These are phyloP conservation scores for Serendipita vermifera DNA, from an alignment of 768 basidiomycete species.

Conservation along the genomic window DNA sequence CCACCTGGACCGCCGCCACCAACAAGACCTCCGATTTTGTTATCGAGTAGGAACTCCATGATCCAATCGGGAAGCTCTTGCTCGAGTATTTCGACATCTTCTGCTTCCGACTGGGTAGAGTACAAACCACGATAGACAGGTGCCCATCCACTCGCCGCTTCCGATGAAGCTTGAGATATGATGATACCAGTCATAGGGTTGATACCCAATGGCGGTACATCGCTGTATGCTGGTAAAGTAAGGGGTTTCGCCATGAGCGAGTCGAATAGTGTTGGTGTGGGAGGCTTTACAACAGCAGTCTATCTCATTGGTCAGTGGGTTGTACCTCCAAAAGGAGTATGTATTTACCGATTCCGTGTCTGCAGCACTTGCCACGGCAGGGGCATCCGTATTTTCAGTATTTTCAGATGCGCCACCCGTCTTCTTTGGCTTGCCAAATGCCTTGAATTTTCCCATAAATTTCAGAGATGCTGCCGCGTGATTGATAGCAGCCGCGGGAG, in stretches of 20 bases:
- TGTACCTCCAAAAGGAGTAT: neutral
- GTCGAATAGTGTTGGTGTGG: neutral
- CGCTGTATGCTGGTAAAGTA: slow-evolving; percentile 51
- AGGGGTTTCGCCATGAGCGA: slow-evolving; percentile 26
- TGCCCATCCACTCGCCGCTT: slow-evolving; percentile 44
- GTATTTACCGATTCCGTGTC: slow-evolving; percentile 20
- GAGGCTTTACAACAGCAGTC: neutral
- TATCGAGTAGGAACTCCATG: slow-evolving; percentile 68
- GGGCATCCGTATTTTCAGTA: slow-evolving; percentile 23
- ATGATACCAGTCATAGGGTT: slow-evolving; percentile 50
- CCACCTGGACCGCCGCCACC: slow-evolving; percentile 27
- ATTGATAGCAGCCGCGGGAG: no score
- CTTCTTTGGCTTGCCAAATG: slow-evolving; percentile 10
- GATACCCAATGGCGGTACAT: slow-evolving; percentile 54
- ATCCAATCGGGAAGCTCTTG: slow-evolving; percentile 78
- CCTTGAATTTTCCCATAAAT: slow-evolving; percentile 3
- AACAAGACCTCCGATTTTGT: slow-evolving; percentile 36
- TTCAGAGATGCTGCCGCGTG: neutral
- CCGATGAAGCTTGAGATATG: slow-evolving; percentile 61
- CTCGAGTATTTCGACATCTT: slow-evolving; percentile 48
- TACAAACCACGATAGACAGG: slow-evolving; percentile 54
- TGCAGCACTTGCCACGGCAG: slow-evolving; percentile 28
- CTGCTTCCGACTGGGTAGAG: slow-evolving; percentile 42
- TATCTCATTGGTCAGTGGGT: no score
- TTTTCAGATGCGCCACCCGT: slow-evolving; percentile 4